Percentiles rank a stretch among this genome's conserved stretches.
Conservation (phyloP, 345 rosid genomes). For the sweet orange (Citrus sinensis) region DNA sequence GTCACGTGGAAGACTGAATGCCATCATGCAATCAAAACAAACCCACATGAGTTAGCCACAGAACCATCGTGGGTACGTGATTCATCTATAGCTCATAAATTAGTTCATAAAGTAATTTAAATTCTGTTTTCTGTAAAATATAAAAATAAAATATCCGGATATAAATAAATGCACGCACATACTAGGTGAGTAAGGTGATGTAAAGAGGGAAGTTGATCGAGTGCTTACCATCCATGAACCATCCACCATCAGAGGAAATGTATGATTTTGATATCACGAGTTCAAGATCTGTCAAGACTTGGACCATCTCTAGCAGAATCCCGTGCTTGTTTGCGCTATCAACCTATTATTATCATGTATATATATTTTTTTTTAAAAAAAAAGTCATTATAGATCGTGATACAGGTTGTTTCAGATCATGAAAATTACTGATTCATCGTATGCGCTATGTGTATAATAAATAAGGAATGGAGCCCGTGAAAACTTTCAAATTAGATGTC, state of each 20-base stretch:
- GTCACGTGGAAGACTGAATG: conserved; percentile 75
- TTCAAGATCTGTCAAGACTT: conserved; percentile 89
- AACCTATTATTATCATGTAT: conserved; percentile 40
- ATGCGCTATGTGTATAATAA: no score
- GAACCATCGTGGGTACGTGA: neutral
- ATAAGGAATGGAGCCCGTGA: no score
- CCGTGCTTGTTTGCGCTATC: conserved; percentile 93
- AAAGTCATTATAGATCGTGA: no score
- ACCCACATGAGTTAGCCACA: conserved; percentile 5
- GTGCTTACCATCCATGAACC: conserved; percentile 84
- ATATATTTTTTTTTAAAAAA: no score
- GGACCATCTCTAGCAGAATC: conserved; percentile 90
- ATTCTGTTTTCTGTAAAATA: no score
- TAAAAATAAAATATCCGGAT: no score
- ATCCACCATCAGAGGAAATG: conserved; percentile 91
- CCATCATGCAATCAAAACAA: conserved; percentile 14
- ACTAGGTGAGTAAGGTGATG: conserved; percentile 7
- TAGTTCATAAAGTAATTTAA: neutral
- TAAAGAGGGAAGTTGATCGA: conserved; percentile 22
- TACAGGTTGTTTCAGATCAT: neutral
- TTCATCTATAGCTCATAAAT: conserved; percentile 17
- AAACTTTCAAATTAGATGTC: no score
- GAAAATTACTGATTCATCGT: neutral
- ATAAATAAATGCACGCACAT: no score
- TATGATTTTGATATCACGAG: conserved; percentile 92